Conservation (phyloP, 192 early-diverging fungal genomes). For the Backusella australiensis region DNA sequence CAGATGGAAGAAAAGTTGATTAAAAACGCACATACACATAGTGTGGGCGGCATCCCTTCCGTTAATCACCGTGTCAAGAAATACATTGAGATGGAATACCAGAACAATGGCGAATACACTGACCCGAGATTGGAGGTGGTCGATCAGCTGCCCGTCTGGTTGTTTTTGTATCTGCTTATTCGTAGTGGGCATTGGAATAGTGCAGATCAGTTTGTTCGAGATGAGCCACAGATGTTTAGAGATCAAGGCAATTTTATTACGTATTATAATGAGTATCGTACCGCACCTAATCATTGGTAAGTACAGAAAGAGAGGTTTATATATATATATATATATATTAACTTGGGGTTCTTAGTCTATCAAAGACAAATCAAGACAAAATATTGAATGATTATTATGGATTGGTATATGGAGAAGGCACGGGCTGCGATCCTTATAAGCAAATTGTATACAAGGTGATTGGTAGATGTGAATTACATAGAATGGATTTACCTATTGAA, state of each 20-base stretch:
- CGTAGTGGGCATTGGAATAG: constrained; percentile 71
- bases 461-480: constrained; percentile 82
- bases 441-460: constrained; percentile 85
- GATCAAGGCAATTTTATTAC: constrained; percentile 67
- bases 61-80: constrained; percentile 67
- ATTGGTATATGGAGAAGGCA: constrained; percentile 37
- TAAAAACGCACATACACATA: constrained; percentile 61
- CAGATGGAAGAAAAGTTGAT: constrained; percentile 51
- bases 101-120: constrained; percentile 42
- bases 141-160: constrained; percentile 77
- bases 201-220: constrained; percentile 63
- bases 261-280: constrained; percentile 68
- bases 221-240: constrained; percentile 53
- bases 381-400: constrained; percentile 59
- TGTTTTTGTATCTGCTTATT: constrained; percentile 79
- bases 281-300: constrained; percentile 40
- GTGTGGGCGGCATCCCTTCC: constrained; percentile 81
- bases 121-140: constrained; percentile 42
- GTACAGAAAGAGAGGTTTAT: not conserved
- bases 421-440: constrained; percentile 86
- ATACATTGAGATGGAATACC: constrained; percentile 69
- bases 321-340: not conserved
- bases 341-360: constrained; percentile 27
- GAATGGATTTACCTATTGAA: constrained; percentile 57
- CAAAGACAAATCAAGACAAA: constrained; percentile 47